Evolutionary conservation across 257 asterid species (phyloP).

Genomic region (Perilla frutescens): DNA sequence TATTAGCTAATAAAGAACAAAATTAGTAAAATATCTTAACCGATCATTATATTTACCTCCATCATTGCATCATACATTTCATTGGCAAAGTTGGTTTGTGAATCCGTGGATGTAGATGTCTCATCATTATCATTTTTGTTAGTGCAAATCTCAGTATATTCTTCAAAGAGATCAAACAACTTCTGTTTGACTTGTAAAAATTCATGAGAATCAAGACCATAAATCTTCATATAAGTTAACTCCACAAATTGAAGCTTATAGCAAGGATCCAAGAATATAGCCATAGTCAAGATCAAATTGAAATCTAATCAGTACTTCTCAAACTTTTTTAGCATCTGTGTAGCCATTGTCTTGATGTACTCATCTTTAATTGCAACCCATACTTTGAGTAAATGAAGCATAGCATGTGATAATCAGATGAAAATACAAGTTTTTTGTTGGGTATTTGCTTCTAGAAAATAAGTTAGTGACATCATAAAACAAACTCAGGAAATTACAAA

Average conservation of each 20-base stretch:
- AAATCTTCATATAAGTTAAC: neutral
- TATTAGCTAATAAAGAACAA: neutral
- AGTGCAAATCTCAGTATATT: neutral
- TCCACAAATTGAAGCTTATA: neutral
- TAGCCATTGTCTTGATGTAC: neutral
- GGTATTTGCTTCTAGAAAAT: neutral
- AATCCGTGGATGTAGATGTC: neutral
- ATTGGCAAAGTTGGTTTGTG: neutral
- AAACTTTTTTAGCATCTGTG: neutral
- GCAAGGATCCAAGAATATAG: neutral
- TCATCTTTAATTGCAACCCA: neutral
- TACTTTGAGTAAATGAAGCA: neutral
- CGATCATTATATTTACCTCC: neutral
- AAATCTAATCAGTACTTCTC: neutral
- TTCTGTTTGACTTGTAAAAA: neutral
- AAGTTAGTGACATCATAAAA: neutral
- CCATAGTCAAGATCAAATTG: constrained; percentile 3
- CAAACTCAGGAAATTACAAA: neutral
- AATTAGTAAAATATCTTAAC: neutral
- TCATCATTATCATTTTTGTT: neutral
- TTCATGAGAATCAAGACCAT: neutral
- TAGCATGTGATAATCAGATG: neutral
- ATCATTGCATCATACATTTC: neutral
- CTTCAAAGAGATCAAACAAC: neutral
- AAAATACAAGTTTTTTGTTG: neutral